Evolutionary conservation across 78 protist genomes (phyloP), one percentile per base, ranked within the genome.

Genomic region (Dictyostelium intermedium): DNA sequence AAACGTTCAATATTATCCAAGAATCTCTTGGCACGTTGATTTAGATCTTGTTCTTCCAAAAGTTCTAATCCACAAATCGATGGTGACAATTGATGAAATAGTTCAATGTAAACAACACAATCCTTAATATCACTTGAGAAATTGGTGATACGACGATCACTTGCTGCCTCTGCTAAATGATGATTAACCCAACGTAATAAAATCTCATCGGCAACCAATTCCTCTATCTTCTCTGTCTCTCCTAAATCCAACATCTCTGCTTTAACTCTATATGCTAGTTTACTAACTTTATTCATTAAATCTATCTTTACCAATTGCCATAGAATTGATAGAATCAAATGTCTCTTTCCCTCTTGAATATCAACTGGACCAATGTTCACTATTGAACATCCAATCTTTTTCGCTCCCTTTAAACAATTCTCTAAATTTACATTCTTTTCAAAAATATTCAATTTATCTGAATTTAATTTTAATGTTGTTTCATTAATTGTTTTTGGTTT

Each of bases 151-250:
- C 81, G n/a, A 30, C 78, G 45, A 6, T 34, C 61, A 11, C 34
- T 37, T 20, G 72, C 81, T 18, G 92, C 16, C 11, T 41, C 86
- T 4, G 34, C 34, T 74, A 92, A 63, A 45, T 84, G 91, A 73
- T 81, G 91, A 61, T 92, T 92, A 25, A 92, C 86, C 96, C 96
- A 92, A 72, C 91, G 87, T 41, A 92, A 63, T 18, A 92, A 27
- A 63, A 92, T 92, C 32, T 92, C 93, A 73, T 92, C 96, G 1
- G 96, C 53, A 4, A 80, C 85, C 41, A 89, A 70, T 13, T 89
- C 87, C 9, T 89, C 87, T 1, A 89, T 39, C 20, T 32, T 50
- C 20, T 92, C 91, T 0, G 34, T 61, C 30, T 70, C 92, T 0
- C 34, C 32, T 30, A 86, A 34, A 34, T 63, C 83, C 23, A 92